Conservation (phyloP, 176 grass and related monocot genomes). For the Rhynchospora pubera region DNA sequence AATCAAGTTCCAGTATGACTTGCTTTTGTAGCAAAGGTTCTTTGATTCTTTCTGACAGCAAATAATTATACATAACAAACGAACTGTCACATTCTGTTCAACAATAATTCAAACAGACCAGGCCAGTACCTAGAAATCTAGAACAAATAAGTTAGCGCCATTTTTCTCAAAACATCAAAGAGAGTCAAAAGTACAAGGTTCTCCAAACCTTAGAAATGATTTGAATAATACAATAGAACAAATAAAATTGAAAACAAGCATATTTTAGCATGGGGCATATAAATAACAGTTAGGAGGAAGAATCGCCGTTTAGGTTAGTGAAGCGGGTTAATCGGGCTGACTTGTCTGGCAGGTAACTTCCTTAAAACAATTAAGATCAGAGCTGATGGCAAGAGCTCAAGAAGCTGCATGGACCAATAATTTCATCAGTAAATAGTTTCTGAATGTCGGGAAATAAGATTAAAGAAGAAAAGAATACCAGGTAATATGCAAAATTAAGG, state of each 20-base stretch:
- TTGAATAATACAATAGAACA: background rate
- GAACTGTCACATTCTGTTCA: background rate
- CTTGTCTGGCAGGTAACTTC: constrained; percentile 52
- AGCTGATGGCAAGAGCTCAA: constrained; percentile 66
- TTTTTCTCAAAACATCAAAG: background rate
- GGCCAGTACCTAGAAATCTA: background rate
- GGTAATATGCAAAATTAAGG: constrained; percentile 70
- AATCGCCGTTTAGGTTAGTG: background rate
- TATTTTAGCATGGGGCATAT: background rate
- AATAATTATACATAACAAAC: background rate
- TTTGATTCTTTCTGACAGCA: too few species aligned
- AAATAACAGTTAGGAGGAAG: constrained; percentile 1
- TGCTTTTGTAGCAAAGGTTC: too few species aligned
- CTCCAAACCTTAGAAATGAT: background rate
- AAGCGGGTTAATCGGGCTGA: constrained; percentile 28
- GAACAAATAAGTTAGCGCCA: background rate
- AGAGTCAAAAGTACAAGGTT: background rate
- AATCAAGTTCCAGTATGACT: too few species aligned
- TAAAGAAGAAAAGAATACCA: constrained; percentile 33
- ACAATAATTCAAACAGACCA: background rate
- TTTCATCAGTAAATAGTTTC: background rate
- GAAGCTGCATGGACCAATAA: constrained; percentile 34
- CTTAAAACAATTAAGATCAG: constrained; percentile 76
- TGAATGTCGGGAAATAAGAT: background rate
- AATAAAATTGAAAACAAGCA: background rate